A percentile compares a stretch with the other conserved stretches of the same genome.
Evolutionary conservation across 352 stramenopile species (phyloP).

Genomic region (Globisporangium middletonii): DNA sequence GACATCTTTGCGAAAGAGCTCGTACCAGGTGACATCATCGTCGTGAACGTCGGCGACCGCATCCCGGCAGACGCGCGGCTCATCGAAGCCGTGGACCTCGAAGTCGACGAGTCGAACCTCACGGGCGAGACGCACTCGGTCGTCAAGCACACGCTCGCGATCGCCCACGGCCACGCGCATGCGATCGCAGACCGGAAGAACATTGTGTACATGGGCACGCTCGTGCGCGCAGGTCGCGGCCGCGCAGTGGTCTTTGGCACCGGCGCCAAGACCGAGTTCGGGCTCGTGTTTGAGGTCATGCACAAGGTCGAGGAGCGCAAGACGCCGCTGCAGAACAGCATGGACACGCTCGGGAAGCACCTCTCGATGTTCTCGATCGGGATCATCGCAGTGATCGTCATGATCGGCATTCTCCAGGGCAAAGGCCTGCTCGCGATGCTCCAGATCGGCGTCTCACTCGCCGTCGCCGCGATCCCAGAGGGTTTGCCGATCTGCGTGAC

Average conservation of each 20-base stretch:
- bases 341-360: conserved; percentile 95
- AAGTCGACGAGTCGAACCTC: conserved; percentile 93
- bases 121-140: conserved; percentile 92
- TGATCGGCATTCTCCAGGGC: conserved; percentile 89
- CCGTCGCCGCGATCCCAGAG: conserved; percentile 72
- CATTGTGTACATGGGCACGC: conserved; percentile 96
- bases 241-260: conserved; percentile 92
- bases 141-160: conserved; percentile 51
- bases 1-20: conserved; percentile 76
- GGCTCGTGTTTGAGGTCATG: conserved; percentile 93
- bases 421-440: conserved; percentile 94
- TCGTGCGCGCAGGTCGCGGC: conserved; percentile 90
- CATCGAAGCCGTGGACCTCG: conserved; percentile 81
- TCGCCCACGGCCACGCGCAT: conserved; percentile 62
- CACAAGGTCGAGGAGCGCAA: conserved; percentile 91
- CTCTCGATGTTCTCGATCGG: conserved; percentile 91
- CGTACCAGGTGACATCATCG: conserved; percentile 80
- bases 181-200: conserved; percentile 82
- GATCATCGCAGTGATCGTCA: conserved; percentile 92
- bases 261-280: conserved; percentile 95
- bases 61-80: conserved; percentile 91
- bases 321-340: conserved; percentile 92
- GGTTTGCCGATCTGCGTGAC: conserved; percentile 79
- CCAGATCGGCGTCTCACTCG: conserved; percentile 92
- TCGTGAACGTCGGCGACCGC: conserved; percentile 91